Evolutionary conservation across 192 early-diverging fungal species (phyloP), one percentile per base, ranked within the genome.

Genomic region (Podila epicladia): DNA sequence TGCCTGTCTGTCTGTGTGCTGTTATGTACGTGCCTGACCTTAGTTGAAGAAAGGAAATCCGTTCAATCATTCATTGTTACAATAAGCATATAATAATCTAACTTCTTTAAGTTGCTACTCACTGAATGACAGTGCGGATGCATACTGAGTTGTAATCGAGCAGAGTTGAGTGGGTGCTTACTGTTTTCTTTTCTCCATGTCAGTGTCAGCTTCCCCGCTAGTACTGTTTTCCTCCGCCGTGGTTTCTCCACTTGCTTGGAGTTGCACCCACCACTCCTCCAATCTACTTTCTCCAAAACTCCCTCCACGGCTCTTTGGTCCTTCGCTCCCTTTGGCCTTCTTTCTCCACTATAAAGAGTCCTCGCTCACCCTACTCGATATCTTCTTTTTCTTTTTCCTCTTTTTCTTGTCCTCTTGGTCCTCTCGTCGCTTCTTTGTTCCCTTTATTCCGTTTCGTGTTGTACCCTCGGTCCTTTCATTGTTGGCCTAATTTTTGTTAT

Each of bases 221-320:
- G 6, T 22, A 37, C 35, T 8, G n/a, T 29, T 73, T 73, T 65
- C 32, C 32, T 35, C 58, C 11, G 15, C 50, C 53, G 28, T 48
- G 22, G 65, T 32, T 24, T 22, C 38, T 26, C 64, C 41, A 38
- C 22, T 49, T 62, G 61, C 61, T 61, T 29, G 41, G 37, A 33
- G 53, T 3, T 28, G 24, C 48, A 29, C 41, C 58, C n/a, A n/a
- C n/a, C n/a, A n/a, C n/a, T 26, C 29, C n/a, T 26, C 13, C 12
- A 11, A 49, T 62, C 72, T 59, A 61, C 65, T 41, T 32, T 41
- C 41, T 51, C 12, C 26, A 15, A 11, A n/a, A 32, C 32, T 38
- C 37, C 38, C 74, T 69, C 74, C 74, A 76, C 74, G 74, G 74
- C 74, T 69, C 67, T 73, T 64, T 20, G 58, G 37, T 35, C 59